These are phyloP conservation scores for Atkinsonella texensis DNA, from an alignment of 2,329 filamentous ascomycete genomes.

Conservation along the genomic window DNA sequence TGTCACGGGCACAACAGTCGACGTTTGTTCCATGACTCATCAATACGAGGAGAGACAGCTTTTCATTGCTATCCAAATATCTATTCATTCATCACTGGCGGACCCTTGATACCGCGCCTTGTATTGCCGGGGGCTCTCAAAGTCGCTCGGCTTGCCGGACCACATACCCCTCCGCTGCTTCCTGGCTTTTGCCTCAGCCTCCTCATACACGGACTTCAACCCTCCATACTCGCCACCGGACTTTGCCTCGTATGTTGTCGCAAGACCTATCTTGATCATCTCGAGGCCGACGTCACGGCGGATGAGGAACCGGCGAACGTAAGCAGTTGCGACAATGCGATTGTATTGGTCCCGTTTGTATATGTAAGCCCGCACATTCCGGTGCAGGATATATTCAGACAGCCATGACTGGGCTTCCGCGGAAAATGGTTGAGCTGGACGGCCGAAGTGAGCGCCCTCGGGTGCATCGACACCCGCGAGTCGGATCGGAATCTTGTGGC, in stretches of 20 bases:
- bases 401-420: slow-evolving; percentile 75
- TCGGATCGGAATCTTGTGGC: slow-evolving; percentile 64
- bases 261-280: slow-evolving; percentile 76
- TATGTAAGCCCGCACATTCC: slow-evolving; percentile 69
- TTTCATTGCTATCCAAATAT: background rate
- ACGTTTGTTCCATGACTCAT: no score
- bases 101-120: slow-evolving; percentile 42
- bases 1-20: no score
- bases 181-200: slow-evolving; percentile 56
- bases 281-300: slow-evolving; percentile 75
- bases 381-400: slow-evolving; percentile 55
- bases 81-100: slow-evolving; percentile 7
- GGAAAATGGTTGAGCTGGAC: slow-evolving; percentile 71
- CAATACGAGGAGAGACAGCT: background rate
- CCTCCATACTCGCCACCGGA: slow-evolving; percentile 79
- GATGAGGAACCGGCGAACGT: slow-evolving; percentile 55
- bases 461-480: slow-evolving; percentile 90
- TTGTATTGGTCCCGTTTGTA: slow-evolving; percentile 87
- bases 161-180: slow-evolving; percentile 60
- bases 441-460: slow-evolving; percentile 85
- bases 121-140: slow-evolving; percentile 80
- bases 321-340: slow-evolving; percentile 77
- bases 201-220: slow-evolving; percentile 49
- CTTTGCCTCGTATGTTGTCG: slow-evolving; percentile 91
- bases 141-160: slow-evolving; percentile 48